Base-by-base conservation (phyloP, 352 stramenopile genomes). In the Phytophthora ramorum region DNA sequence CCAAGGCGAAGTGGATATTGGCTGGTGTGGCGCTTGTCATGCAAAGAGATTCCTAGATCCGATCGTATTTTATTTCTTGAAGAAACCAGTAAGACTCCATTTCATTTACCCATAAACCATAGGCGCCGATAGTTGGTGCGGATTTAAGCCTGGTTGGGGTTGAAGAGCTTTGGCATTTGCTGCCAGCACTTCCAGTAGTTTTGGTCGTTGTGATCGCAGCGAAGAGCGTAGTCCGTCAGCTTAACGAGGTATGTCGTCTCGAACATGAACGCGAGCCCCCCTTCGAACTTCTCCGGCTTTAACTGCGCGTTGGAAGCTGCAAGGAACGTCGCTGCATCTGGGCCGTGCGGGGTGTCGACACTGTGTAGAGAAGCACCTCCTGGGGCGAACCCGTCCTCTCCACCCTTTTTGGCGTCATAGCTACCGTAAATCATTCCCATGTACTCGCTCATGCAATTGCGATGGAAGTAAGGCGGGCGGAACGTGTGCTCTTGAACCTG, bases 391-490 rank as follows among this genome's bases (percentile, higher is more conserved):
- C 93, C 93, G 46, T 96, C 80, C 49, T 92, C 80, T 20, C 83
- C 83, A 45, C 84, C 80, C 53, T 89, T 90, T 68, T 99, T 99
- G 48, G 96, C 97, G 63, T 99, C 97, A 70, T 99, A 99, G 47
- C 83, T 85, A 44, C 96, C 97, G 63, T 95, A 95, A 62, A 99
- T 93, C 81, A 99, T 97, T 46, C 97, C 97, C 97, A 99, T 99
- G 73, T 98, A 99, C 82, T 99, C 96, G 19, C 85, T 95, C 96
- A 99, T 99, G 61, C 84, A 96, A 81, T 99, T 99, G 49, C 96
- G 89, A 74, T 99, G 97, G 72, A 98, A 98, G 76, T 96, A 98
- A 1, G 93, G 92, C 35, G 93, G 95, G 7, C 95, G 90, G 71
- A 95, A 96, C 22, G 96, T 98, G 71, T 99, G 82, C 48, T 98